Conservation (phyloP, 176 grass and related monocot genomes). For the Guadua angustifolia region DNA sequence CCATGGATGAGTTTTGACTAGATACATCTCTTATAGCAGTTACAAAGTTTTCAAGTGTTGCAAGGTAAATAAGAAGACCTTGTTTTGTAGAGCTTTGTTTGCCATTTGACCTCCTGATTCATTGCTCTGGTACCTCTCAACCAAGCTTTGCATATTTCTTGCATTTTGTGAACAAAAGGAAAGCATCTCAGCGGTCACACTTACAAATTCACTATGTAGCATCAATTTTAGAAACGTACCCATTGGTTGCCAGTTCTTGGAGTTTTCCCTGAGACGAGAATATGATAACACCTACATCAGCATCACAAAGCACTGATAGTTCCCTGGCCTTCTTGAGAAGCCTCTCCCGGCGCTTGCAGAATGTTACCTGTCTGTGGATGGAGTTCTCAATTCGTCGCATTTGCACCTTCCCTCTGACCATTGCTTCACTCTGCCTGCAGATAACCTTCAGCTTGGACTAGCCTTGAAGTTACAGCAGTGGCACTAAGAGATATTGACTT, state of each 20-base stretch:
- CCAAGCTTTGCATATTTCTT: conserved; percentile 59
- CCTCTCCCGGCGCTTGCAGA: conserved; percentile 51
- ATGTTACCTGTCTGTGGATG: conserved; percentile 56
- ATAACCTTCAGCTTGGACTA: conserved; percentile 46
- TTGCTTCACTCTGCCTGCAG: conserved; percentile 36
- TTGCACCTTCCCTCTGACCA: conserved; percentile 61
- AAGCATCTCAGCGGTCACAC: conserved; percentile 27
- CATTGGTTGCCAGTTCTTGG: conserved; percentile 54
- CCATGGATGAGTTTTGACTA: not conserved
- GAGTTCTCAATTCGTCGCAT: conserved; percentile 55
- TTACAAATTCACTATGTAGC: conserved; percentile 13
- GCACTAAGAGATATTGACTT: conserved; percentile 31
- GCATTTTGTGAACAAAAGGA: conserved; percentile 36
- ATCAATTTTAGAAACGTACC: conserved; percentile 48
- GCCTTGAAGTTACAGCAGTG: conserved; percentile 29
- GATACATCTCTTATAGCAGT: not conserved
- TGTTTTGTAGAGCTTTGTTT: conserved; percentile 38
- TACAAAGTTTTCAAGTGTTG: conserved; percentile 15
- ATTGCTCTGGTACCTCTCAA: conserved; percentile 55
- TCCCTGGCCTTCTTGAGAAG: conserved; percentile 63
- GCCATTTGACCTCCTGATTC: conserved; percentile 30
- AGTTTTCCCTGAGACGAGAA: conserved; percentile 56
- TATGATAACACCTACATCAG: conserved; percentile 55
- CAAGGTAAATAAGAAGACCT: conserved; percentile 37
- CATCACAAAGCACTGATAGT: too few species aligned